phyloP scores from a whole-genome alignment of 139 green algal genomes.

The Chlorella sp. region DNA sequence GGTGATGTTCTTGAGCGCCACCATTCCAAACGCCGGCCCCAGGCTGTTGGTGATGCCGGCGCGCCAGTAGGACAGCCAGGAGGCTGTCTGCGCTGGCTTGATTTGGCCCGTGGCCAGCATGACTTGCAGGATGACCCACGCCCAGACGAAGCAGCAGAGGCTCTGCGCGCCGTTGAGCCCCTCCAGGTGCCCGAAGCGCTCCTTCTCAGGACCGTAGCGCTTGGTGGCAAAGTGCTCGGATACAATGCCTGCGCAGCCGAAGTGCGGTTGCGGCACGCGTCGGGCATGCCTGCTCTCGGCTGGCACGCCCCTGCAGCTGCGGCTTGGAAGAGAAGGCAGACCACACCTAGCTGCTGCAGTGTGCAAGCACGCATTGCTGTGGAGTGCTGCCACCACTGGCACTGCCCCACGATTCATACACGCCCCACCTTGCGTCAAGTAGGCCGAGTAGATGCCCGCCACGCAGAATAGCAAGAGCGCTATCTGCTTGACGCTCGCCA shows the following conservation, averaged over 20 bases:
- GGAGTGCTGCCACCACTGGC: background rate
- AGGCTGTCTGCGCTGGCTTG: constrained; percentile 12
- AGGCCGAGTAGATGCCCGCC: constrained; percentile 85
- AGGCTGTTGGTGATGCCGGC: constrained; percentile 80
- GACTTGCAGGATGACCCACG: constrained; percentile 44
- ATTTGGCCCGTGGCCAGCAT: constrained; percentile 3
- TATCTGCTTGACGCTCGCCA: background rate
- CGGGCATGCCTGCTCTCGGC: no score
- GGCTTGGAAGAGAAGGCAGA: background rate
- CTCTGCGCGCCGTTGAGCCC: constrained; percentile 82
- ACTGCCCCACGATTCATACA: background rate
- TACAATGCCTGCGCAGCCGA: constrained; percentile 43
- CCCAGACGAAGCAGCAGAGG: constrained; percentile 83
- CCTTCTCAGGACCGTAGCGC: constrained; percentile 57
- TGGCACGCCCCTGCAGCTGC: no score
- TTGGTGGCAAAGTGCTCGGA: constrained; percentile 83
- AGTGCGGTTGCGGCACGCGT: background rate
- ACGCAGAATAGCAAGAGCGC: constrained; percentile 57
- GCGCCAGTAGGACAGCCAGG: constrained; percentile 69
- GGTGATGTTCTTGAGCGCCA: constrained; percentile 93
- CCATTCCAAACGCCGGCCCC: constrained; percentile 81
- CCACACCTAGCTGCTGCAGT: background rate
- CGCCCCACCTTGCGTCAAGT: constrained; percentile 72
- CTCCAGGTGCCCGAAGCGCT: constrained; percentile 79
- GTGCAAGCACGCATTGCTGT: no score